These are phyloP conservation scores for Mycena albidolilacea DNA, from an alignment of 768 basidiomycete species.

Conservation along the genomic window DNA sequence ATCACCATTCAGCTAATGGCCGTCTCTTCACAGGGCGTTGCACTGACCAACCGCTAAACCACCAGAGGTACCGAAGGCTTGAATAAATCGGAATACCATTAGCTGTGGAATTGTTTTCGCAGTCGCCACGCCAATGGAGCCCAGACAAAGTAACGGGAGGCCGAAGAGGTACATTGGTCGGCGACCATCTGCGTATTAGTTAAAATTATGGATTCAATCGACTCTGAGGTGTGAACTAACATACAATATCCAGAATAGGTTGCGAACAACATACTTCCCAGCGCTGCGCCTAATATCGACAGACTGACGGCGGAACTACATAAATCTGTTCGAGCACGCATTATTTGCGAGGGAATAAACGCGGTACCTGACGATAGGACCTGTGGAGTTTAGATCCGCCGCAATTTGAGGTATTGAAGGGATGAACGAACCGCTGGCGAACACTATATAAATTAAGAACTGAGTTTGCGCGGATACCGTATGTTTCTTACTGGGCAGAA, in stretches of 20 bases:
- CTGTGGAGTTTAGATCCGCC: conserved; percentile 59
- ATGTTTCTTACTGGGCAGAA: conserved; percentile 65
- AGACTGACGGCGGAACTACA: conserved; percentile 65
- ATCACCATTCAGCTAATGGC: conserved; percentile 38
- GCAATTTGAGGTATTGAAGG: conserved; percentile 71
- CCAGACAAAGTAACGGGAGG: conserved; percentile 64
- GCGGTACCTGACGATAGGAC: conserved; percentile 58
- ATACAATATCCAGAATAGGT: conserved; percentile 64
- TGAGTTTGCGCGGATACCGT: background rate
- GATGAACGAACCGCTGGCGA: conserved; percentile 64
- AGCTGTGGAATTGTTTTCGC: conserved; percentile 55
- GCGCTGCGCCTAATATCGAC: conserved; percentile 58
- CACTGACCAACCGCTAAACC: conserved; percentile 41
- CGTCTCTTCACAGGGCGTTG: background rate
- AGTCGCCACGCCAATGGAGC: conserved; percentile 63
- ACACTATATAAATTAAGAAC: conserved; percentile 50
- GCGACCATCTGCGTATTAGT: conserved; percentile 60
- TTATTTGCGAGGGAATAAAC: background rate
- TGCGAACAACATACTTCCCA: conserved; percentile 66
- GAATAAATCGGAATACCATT: conserved; percentile 67
- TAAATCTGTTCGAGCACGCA: background rate
- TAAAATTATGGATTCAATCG: background rate
- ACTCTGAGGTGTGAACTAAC: conserved; percentile 27
- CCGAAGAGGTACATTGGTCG: conserved; percentile 64
- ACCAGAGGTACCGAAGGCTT: conserved; percentile 67